Evolutionary conservation across 1,139 yeast species (phyloP).

Genomic region (Hemisphaericaspora lyxosophila): DNA sequence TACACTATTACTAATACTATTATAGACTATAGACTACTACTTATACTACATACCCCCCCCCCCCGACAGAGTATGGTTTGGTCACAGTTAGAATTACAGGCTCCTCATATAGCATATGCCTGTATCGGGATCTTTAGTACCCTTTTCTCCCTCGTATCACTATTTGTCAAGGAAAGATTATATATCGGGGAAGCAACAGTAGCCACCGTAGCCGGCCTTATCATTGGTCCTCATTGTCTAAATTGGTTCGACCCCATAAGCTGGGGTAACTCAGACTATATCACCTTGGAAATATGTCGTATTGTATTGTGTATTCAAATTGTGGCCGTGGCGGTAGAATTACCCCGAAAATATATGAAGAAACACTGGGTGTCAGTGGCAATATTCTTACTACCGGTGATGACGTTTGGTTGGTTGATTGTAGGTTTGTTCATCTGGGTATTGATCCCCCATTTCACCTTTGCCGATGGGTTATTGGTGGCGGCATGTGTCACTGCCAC

Average conservation of each 20-base stretch:
- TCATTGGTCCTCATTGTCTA: conserved; percentile 90
- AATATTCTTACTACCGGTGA: conserved; percentile 80
- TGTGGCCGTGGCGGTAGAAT: conserved; percentile 95
- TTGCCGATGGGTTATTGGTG: conserved; percentile 73
- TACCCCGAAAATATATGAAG: conserved; percentile 90
- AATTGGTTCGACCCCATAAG: conserved; percentile 83
- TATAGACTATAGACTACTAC: too few species aligned
- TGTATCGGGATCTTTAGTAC: conserved; percentile 88
- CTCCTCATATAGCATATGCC: conserved; percentile 87
- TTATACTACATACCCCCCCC: too few species aligned
- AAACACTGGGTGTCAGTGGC: conserved; percentile 86
- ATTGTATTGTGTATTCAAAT: conserved; percentile 89
- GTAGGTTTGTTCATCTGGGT: conserved; percentile 86
- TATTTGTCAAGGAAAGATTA: conserved; percentile 83
- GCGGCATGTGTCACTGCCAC: conserved; percentile 97
- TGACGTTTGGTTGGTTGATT: conserved; percentile 92
- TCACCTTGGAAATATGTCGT: conserved; percentile 86
- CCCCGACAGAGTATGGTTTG: conserved; percentile 34
- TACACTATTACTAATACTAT: too few species aligned
- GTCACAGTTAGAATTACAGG: conserved; percentile 44
- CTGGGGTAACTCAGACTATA: conserved; percentile 89
- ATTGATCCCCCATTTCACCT: conserved; percentile 77
- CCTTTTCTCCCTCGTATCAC: conserved; percentile 82
- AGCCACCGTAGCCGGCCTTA: conserved; percentile 86
- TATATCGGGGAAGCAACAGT: conserved; percentile 96